Percentiles rank a stretch among this genome's conserved stretches.
Conservation (phyloP, 2,329 filamentous ascomycete species). For the Sclerotinia minor region DNA sequence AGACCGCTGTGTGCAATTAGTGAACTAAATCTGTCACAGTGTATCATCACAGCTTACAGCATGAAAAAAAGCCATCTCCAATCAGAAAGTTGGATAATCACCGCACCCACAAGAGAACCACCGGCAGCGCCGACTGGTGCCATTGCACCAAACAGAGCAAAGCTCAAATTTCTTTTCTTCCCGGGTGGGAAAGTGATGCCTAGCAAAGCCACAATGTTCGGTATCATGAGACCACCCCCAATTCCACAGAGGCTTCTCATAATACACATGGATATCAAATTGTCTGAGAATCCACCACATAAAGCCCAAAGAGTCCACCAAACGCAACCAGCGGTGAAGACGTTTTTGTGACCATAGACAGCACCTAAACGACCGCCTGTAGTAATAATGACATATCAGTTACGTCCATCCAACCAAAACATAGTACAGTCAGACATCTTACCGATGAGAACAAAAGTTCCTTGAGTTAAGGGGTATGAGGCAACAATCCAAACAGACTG, state of each 20-base stretch:
- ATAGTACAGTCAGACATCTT: not conserved
- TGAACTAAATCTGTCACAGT: not conserved
- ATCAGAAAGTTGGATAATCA: constrained; percentile 42
- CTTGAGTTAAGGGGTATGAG: constrained; percentile 26
- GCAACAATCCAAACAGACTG: constrained; percentile 21
- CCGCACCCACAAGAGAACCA: constrained; percentile 45
- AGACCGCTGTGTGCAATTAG: constrained; percentile 2
- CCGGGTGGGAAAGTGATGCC: constrained; percentile 51
- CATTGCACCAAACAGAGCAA: constrained; percentile 49
- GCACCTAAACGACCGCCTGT: constrained; percentile 22
- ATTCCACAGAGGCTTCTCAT: constrained; percentile 51
- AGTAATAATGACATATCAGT: constrained; percentile 6
- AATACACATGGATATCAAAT: constrained; percentile 47
- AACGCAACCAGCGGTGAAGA: constrained; percentile 21
- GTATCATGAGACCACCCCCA: constrained; percentile 51
- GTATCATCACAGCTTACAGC: constrained; percentile 32
- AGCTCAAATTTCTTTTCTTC: constrained; percentile 45
- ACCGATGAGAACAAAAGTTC: constrained; percentile 25
- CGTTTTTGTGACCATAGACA: constrained; percentile 25
- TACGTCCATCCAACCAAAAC: not conserved
- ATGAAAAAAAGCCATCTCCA: constrained; percentile 48
- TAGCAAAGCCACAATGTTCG: constrained; percentile 53
- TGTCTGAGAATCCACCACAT: constrained; percentile 45
- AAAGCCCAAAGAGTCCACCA: constrained; percentile 25
- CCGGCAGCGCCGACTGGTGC: constrained; percentile 48